Conservation (phyloP, 805 yeast species). For the Blastobotrys muscicola region DNA sequence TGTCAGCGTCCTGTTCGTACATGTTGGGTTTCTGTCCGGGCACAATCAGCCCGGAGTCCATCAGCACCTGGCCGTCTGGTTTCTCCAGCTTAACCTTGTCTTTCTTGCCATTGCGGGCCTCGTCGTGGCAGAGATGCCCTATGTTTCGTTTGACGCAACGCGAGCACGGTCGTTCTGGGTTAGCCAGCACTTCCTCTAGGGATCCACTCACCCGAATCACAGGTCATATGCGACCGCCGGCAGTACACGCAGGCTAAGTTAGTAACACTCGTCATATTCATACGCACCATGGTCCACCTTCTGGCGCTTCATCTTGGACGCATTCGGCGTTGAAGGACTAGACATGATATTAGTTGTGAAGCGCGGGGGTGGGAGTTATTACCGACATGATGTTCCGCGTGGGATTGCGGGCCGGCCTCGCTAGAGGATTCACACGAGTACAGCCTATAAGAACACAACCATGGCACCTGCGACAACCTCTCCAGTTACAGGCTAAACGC, state of each 20-base stretch:
- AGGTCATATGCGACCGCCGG: conserved; percentile 87
- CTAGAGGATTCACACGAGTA: neutral
- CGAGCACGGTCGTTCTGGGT: conserved; percentile 53
- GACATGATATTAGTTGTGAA: neutral
- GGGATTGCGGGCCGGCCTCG: neutral
- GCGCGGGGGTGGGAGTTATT: neutral
- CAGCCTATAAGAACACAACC: too few relatives aligned
- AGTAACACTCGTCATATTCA: neutral
- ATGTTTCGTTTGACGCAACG: conserved; percentile 82
- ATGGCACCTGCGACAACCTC: too few relatives aligned
- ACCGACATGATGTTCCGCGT: neutral
- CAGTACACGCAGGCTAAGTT: conserved; percentile 77
- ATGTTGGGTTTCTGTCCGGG: neutral
- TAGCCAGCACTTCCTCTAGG: too few relatives aligned
- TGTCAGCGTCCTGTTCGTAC: neutral
- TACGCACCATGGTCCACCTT: conserved; percentile 22
- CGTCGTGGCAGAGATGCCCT: conserved; percentile 79
- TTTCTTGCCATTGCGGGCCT: conserved; percentile 30
- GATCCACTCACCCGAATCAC: conserved; percentile 58
- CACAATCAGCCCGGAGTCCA: neutral
- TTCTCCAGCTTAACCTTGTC: neutral
- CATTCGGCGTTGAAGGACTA: neutral
- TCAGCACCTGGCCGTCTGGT: neutral
- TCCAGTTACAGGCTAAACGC: too few relatives aligned
- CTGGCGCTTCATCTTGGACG: conserved; percentile 8